Conservation (phyloP, 345 rosid species). For the Eucalyptus pauciflora region DNA sequence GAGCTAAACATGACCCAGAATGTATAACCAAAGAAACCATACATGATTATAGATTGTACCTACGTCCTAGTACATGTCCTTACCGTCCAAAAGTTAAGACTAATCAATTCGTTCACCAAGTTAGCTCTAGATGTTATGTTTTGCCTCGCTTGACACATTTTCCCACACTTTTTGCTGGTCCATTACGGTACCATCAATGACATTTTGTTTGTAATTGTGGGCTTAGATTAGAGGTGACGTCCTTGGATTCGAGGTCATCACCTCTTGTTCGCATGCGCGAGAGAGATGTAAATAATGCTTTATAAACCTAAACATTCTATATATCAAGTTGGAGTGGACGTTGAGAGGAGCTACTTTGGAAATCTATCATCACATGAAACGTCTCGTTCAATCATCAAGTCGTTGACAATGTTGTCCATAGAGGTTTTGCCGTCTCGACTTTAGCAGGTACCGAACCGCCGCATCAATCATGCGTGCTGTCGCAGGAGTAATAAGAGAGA, state of each 20-base stretch:
- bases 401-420: not conserved
- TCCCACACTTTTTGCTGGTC: not conserved
- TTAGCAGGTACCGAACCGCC: not conserved
- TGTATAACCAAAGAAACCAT: accelerated
- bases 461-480: not conserved
- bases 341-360: not conserved
- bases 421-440: not conserved
- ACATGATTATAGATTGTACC: not conserved
- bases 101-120: not conserved
- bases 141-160: not conserved
- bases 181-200: not conserved
- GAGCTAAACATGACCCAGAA: not conserved
- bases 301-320: not conserved
- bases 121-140: not conserved
- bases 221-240: not conserved
- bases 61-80: not conserved
- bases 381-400: not conserved
- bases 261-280: not conserved
- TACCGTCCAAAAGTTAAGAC: not conserved
- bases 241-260: not conserved
- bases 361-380: not conserved
- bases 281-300: not conserved
- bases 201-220: not conserved
- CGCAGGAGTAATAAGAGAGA: not conserved
- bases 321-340: not conserved